Percentiles rank a stretch among this genome's conserved stretches.
These are phyloP conservation scores for Psilocybe cubensis DNA, from an alignment of 768 basidiomycete genomes.

Conservation along the genomic window DNA sequence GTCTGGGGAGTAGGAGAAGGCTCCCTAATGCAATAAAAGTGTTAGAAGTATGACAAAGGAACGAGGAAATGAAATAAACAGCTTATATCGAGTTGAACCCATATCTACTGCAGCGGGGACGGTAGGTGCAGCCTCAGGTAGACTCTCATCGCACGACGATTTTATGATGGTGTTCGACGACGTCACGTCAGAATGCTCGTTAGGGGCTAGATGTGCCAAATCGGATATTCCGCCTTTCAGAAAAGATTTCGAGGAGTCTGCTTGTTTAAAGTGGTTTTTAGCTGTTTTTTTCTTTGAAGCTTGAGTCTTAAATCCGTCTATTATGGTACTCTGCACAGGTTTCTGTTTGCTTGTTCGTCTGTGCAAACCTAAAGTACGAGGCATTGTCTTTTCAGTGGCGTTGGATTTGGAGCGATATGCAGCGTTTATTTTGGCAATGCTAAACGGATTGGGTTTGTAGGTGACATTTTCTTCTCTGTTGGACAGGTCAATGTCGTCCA, in stretches of 20 bases:
- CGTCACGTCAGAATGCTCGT: too few relatives aligned
- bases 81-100: not conserved
- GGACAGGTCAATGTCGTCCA: constrained; percentile 63
- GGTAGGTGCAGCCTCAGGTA: too few relatives aligned
- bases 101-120: not conserved
- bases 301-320: constrained; percentile 52
- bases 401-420: constrained; percentile 42
- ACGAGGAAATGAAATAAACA: not conserved
- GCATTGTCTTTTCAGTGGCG: not conserved
- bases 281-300: constrained; percentile 18
- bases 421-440: constrained; percentile 81
- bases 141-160: too few relatives aligned
- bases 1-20: not conserved
- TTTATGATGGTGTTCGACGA: too few relatives aligned
- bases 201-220: not conserved
- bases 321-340: constrained; percentile 31
- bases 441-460: constrained; percentile 81
- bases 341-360: not conserved
- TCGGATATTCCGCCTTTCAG: not conserved
- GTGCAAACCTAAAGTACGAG: not conserved
- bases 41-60: not conserved
- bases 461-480: constrained; percentile 60
- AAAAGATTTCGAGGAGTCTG: not conserved
- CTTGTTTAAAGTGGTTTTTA: not conserved
- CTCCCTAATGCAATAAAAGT: not conserved